A percentile compares a stretch with the other conserved stretches of the same genome.
Conservation (phyloP, 495 filamentous ascomycete species). For the Trichoderma parareesei region DNA sequence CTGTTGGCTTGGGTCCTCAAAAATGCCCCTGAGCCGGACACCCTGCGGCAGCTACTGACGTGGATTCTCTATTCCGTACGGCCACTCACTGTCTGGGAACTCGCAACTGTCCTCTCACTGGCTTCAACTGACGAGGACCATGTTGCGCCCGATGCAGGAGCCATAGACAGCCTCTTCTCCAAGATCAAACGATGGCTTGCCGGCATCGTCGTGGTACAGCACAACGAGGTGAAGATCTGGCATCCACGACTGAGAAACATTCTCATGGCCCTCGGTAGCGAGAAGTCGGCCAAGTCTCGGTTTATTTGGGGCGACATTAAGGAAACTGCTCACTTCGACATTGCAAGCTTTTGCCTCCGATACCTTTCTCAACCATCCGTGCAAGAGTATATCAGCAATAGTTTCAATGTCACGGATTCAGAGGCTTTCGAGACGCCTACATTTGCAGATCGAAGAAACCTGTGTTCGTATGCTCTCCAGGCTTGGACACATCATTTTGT, state of each 20-base stretch:
- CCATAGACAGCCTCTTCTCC: not conserved
- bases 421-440: not conserved
- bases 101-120: slow-evolving; percentile 5
- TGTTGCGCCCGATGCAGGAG: not conserved
- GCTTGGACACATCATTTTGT: slow-evolving; percentile 12
- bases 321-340: not conserved
- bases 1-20: slow-evolving; percentile 2
- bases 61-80: slow-evolving; percentile 15
- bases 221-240: slow-evolving; percentile 13
- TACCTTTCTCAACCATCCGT: not conserved
- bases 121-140: not conserved
- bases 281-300: not conserved
- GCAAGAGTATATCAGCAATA: not conserved
- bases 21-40: slow-evolving; percentile 5
- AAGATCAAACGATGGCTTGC: slow-evolving; percentile 12
- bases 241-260: slow-evolving; percentile 13
- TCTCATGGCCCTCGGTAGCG: slow-evolving; percentile 4
- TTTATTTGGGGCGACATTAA: not conserved
- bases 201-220: slow-evolving; percentile 14
- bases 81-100: slow-evolving; percentile 14
- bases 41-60: not conserved
- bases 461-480: slow-evolving; percentile 11
- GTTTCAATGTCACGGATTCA: not conserved
- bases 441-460: slow-evolving; percentile 8
- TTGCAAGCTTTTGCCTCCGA: not conserved